Base-by-base conservation (phyloP, 1,139 yeast genomes). In the Sugiyamaella castrensis region DNA sequence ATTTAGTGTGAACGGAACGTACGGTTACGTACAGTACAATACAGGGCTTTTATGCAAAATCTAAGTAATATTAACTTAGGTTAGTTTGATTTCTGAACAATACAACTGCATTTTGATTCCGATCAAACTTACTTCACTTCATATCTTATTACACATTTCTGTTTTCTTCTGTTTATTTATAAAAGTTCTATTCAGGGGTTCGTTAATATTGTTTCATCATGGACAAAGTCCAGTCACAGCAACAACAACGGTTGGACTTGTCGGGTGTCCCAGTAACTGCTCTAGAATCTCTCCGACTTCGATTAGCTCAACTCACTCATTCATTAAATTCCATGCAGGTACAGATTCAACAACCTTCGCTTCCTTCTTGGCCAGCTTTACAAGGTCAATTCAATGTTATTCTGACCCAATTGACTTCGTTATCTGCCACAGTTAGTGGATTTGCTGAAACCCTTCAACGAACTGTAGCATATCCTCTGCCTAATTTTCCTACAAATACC, bases 381-480 rank as follows among this genome's bases (percentile, higher is more conserved):
- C 96, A 87, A 60, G 83, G 84, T 54, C 98, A 91, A 66, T 80
- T 88, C 61, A 88, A 82, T 58, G 88, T 91, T 34, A 76, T 89
- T 15, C 68, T 89, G 32, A 86, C 95, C 11, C 98, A 92, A 64
- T 71, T 91, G 43, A 79, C 80, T 35, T 82, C 95, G 1, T 76
- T 91, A 10, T 80, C 95, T 0, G 71, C 79, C 10, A 83, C 87
- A 3, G 65, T 91, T 34, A 81, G 82, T 43, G 75, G 75, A 48
- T 81, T 84, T 60, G 76, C 79, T 9, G 84, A 79, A 8, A 65
- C 77, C 0, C 71, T 92, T 26, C 76, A 76, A 41, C 70, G 78
- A 11, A 81, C 95, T 1, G 88, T 86, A 44, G 91, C 82, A 2
- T 91, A 81, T 61, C 98, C 98, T 1, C 71, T 87, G 40, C 86